Conservation (phyloP, 2,329 filamentous ascomycete genomes). For the Aspergillus sclerotialis region DNA sequence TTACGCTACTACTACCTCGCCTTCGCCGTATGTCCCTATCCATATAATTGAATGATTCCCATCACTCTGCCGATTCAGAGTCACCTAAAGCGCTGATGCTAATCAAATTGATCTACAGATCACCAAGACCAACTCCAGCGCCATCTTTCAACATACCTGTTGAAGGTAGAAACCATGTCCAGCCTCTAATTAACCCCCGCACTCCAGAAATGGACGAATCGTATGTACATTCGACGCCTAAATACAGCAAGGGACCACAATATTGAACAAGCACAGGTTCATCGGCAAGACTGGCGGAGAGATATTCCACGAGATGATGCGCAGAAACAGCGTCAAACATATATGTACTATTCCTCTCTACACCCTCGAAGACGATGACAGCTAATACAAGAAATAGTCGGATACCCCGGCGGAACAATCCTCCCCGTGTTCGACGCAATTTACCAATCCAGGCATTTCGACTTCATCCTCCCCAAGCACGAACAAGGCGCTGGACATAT, state of each 20-base stretch:
- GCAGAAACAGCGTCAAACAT: slow-evolving; percentile 75
- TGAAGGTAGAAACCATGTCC: neutral
- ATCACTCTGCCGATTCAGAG: too few species aligned
- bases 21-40: too few species aligned
- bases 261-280: slow-evolving; percentile 46
- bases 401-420: slow-evolving; percentile 86
- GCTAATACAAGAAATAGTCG: slow-evolving; percentile 55
- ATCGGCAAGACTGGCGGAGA: slow-evolving; percentile 83
- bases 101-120: neutral
- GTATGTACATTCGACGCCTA: neutral
- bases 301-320: slow-evolving; percentile 95
- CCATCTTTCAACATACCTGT: neutral
- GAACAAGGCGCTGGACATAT: slow-evolving; percentile 97
- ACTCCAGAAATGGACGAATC: neutral
- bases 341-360: slow-evolving; percentile 45
- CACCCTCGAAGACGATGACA: too few species aligned
- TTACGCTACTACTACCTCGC: too few species aligned
- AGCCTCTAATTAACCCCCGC: neutral
- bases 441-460: slow-evolving; percentile 87
- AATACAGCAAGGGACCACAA: neutral
- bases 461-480: slow-evolving; percentile 86
- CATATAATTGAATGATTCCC: too few species aligned
- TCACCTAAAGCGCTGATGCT: too few species aligned
- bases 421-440: slow-evolving; percentile 95
- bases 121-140: neutral